These are phyloP conservation scores for Astrocystis sublimbata DNA, from an alignment of 495 filamentous ascomycete species.

Conservation along the genomic window DNA sequence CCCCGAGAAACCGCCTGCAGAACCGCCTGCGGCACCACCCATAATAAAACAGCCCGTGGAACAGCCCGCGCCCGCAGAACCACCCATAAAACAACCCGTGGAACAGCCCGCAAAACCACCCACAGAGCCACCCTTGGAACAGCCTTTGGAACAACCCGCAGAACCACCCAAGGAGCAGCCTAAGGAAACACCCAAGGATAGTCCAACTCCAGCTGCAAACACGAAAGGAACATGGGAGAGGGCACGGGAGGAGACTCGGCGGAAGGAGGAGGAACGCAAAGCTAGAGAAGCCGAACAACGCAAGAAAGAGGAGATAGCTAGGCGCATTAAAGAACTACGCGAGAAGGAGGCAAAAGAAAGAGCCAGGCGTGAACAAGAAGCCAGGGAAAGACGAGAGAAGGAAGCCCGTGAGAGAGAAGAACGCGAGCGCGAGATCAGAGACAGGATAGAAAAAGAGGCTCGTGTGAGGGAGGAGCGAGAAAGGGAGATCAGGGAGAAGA, in stretches of 20 bases:
- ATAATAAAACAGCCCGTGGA: no score
- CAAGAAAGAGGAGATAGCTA: constrained; percentile 52
- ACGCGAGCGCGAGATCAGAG: constrained; percentile 39
- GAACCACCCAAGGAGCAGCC: not conserved
- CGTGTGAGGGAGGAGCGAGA: constrained; percentile 39
- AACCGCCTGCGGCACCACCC: no score
- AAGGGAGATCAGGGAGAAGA: constrained; percentile 42
- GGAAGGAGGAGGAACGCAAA: constrained; percentile 63
- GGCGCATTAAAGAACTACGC: constrained; percentile 53
- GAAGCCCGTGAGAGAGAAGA: constrained; percentile 41
- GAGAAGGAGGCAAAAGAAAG: constrained; percentile 64
- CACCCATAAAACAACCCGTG: no score
- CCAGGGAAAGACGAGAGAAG: constrained; percentile 33
- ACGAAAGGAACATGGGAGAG: constrained; percentile 65
- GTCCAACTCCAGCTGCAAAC: constrained; percentile 13
- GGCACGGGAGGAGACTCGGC: constrained; percentile 67
- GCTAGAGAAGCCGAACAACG: constrained; percentile 50
- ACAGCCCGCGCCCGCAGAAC: no score
- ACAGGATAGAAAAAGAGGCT: constrained; percentile 46
- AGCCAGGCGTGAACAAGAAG: constrained; percentile 53
- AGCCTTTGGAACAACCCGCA: constrained; percentile 6
- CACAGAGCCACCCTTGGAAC: not conserved
- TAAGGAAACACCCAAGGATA: not conserved
- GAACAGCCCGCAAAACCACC: no score
- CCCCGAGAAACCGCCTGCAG: no score